Conservation (phyloP, 495 filamentous ascomycete species). For the Parmelia sp. region DNA sequence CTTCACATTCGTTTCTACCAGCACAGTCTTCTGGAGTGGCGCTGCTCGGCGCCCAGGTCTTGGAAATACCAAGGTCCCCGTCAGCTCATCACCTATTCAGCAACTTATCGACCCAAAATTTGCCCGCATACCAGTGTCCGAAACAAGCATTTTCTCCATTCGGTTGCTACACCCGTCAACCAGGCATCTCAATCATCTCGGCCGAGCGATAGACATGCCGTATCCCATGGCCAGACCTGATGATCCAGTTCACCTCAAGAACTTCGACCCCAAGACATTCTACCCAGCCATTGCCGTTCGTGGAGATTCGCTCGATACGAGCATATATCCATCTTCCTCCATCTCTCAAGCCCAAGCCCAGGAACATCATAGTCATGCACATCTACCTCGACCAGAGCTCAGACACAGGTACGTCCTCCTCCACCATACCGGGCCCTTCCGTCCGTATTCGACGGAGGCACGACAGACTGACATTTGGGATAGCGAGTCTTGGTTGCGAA, state of each 20-base stretch:
- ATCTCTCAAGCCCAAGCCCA: conserved; percentile 11
- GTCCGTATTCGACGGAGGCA: background rate
- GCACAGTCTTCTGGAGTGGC: background rate
- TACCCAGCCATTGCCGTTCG: conserved; percentile 20
- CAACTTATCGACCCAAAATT: background rate
- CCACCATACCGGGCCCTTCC: no score
- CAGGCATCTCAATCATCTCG: background rate
- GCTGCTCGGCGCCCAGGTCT: background rate
- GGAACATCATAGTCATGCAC: background rate
- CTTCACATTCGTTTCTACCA: conserved; percentile 11
- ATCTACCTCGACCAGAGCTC: conserved; percentile 8
- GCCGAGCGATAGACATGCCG: conserved; percentile 9
- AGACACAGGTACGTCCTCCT: conserved; percentile 9
- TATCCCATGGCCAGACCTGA: conserved; percentile 11
- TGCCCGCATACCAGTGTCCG: background rate
- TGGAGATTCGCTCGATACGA: conserved; percentile 16
- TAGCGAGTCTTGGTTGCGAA: conserved; percentile 39
- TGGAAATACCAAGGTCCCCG: background rate
- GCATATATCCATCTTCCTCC: conserved; percentile 17
- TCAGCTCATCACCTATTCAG: background rate
- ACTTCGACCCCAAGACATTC: conserved; percentile 24
- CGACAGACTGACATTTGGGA: conserved; percentile 3
- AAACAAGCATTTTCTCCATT: background rate
- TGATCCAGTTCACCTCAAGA: conserved; percentile 18
- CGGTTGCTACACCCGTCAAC: background rate